Percentiles rank a stretch among this genome's conserved stretches.
phyloP scores from a whole-genome alignment of 192 early-diverging fungal species.

The Backusella mclennaniae region DNA sequence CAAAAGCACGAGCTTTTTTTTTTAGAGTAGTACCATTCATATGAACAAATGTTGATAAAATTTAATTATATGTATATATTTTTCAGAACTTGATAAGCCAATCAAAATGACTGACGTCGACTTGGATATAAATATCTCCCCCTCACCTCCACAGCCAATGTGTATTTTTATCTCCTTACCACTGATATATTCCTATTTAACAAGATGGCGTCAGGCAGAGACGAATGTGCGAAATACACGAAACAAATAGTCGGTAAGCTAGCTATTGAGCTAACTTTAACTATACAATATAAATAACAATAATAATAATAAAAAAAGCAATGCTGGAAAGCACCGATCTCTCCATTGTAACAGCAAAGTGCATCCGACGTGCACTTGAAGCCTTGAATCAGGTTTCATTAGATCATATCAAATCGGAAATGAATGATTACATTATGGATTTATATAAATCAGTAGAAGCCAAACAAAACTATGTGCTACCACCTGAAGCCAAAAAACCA shows the following conservation, averaged over 20 bases:
- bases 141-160: no score
- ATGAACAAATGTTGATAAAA: no score
- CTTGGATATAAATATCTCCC: no score
- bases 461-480: neutral
- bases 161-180: neutral
- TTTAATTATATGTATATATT: neutral
- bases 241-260: neutral
- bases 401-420: neutral
- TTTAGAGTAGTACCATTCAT: no score
- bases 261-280: neutral
- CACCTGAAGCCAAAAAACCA: neutral
- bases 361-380: neutral
- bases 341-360: neutral
- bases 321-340: constrained; percentile 1
- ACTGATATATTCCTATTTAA: neutral
- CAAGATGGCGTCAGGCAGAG: neutral
- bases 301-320: neutral
- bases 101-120: neutral
- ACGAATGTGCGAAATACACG: neutral
- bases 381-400: neutral
- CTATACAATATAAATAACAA: neutral
- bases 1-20: no score
- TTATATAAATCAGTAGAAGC: neutral
- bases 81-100: neutral
- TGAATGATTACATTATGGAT: neutral